Evolutionary conservation across 495 filamentous ascomycete species (phyloP).

Genomic region (Copromyces sp.): DNA sequence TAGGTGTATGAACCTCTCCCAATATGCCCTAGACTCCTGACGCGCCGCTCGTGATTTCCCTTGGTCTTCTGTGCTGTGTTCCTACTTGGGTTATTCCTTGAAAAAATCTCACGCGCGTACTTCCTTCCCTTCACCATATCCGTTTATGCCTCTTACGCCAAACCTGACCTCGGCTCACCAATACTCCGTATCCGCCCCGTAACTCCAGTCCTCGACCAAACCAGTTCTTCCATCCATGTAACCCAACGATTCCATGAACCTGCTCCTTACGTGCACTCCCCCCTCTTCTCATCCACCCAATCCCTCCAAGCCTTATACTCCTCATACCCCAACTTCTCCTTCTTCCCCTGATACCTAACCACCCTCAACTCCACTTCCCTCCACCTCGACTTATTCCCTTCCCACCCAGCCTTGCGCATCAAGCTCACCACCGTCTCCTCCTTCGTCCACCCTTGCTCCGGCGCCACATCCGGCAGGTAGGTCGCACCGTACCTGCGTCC

Average conservation of each 20-base stretch:
- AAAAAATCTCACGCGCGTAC: neutral
- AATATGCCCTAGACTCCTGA: neutral
- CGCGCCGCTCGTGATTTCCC: neutral
- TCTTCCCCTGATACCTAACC: conserved; percentile 71
- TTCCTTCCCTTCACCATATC: neutral
- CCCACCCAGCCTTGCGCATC: conserved; percentile 92
- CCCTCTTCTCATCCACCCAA: conserved; percentile 46
- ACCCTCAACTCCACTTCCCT: conserved; percentile 62
- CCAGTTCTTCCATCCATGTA: neutral
- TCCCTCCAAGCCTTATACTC: conserved; percentile 70
- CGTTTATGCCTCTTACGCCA: neutral
- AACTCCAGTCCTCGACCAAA: neutral
- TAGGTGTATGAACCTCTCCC: neutral
- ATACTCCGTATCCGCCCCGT: neutral
- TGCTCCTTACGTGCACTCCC: neutral
- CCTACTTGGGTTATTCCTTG: neutral
- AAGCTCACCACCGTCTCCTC: conserved; percentile 82
- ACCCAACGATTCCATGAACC: neutral
- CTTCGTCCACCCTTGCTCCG: conserved; percentile 91
- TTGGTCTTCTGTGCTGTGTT: neutral
- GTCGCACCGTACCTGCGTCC: conserved; percentile 65
- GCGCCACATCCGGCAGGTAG: conserved; percentile 84
- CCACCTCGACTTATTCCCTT: conserved; percentile 59
- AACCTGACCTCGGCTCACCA: neutral
- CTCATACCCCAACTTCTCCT: conserved; percentile 54